phyloP scores from a whole-genome alignment of 495 filamentous ascomycete genomes.

The Penicillium bovifimosum region DNA sequence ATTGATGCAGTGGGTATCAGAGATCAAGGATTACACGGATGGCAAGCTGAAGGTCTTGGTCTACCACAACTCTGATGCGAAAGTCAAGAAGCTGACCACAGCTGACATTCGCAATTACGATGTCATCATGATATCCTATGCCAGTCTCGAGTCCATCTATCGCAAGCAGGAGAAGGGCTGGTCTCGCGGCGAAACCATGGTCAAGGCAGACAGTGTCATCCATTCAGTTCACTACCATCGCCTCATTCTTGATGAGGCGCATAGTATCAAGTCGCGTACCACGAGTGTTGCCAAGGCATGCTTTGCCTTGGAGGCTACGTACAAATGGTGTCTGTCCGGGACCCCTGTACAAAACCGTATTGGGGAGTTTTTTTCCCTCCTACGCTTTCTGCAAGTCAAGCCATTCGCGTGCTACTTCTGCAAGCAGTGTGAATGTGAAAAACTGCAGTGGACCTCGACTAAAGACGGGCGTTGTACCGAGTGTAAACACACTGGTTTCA shows the following conservation, averaged over 20 bases:
- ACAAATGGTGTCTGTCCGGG: conserved; percentile 92
- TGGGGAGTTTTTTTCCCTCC: conserved; percentile 91
- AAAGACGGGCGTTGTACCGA: conserved; percentile 58
- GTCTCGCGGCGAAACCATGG: conserved; percentile 64
- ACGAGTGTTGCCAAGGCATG: conserved; percentile 92
- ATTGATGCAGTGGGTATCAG: conserved; percentile 92
- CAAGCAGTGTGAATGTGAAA: conserved; percentile 71
- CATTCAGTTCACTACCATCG: conserved; percentile 86
- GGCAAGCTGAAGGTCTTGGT: conserved; percentile 83
- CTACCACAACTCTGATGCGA: conserved; percentile 79
- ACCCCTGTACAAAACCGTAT: conserved; percentile 96
- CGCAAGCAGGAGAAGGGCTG: conserved; percentile 91
- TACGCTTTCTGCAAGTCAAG: conserved; percentile 80
- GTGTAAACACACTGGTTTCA: conserved; percentile 66
- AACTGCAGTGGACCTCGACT: conserved; percentile 77
- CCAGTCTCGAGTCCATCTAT: conserved; percentile 83
- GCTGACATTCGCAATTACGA: conserved; percentile 76
- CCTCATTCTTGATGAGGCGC: conserved; percentile 90
- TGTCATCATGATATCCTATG: conserved; percentile 96
- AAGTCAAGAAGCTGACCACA: conserved; percentile 65
- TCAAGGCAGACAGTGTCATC: conserved; percentile 81
- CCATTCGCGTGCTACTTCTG: conserved; percentile 94
- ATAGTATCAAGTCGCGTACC: conserved; percentile 84
- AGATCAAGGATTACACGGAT: conserved; percentile 88
- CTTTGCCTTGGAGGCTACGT: conserved; percentile 77